These are phyloP conservation scores for Phytophthora megakarya DNA, from an alignment of 352 stramenopile genomes.

Conservation along the genomic window DNA sequence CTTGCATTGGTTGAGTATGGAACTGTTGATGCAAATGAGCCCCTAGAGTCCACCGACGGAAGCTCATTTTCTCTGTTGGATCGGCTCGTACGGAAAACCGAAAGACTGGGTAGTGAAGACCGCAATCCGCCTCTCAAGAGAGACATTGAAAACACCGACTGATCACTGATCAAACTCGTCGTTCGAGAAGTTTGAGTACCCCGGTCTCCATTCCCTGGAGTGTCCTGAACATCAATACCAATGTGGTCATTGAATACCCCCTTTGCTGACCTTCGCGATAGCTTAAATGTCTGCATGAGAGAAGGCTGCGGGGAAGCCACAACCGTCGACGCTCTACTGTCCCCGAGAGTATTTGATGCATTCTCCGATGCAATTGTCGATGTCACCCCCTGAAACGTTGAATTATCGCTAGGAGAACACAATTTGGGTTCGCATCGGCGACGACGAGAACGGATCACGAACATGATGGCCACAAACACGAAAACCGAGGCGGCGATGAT, in stretches of 20 bases:
- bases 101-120: conserved; percentile 18
- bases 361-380: conserved; percentile 21
- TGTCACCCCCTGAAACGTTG: conserved; percentile 24
- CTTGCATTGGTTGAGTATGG: background rate
- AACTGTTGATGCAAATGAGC: background rate
- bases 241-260: conserved; percentile 3
- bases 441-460: conserved; percentile 23
- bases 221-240: conserved; percentile 14
- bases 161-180: conserved; percentile 18
- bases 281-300: conserved; percentile 28
- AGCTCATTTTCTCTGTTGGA: background rate
- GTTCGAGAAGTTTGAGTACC: conserved; percentile 8
- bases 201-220: background rate
- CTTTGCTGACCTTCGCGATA: conserved; percentile 15
- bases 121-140: conserved; percentile 12
- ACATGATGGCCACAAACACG: conserved; percentile 18
- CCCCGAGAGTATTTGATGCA: conserved; percentile 7
- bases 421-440: conserved; percentile 15
- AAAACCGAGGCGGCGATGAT: conserved; percentile 26
- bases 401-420: conserved; percentile 20
- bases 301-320: conserved; percentile 16
- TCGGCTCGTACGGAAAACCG: conserved; percentile 14
- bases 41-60: conserved; percentile 5
- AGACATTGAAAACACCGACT: conserved; percentile 31
- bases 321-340: conserved; percentile 18